Evolutionary conservation across 345 rosid species (phyloP).

Genomic region (Ailanthus altissimus): DNA sequence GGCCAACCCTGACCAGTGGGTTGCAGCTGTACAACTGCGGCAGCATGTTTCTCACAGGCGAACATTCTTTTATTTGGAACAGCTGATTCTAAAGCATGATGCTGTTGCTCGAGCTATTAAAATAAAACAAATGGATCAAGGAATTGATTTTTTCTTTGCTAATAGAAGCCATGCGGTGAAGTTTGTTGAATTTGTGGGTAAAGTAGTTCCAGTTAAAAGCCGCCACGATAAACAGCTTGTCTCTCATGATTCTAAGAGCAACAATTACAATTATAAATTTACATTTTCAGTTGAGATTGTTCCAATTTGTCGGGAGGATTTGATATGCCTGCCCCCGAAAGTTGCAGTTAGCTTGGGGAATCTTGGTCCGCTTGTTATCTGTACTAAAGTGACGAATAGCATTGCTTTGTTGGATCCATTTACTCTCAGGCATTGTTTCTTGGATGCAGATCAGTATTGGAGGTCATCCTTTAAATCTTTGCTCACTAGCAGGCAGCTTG

Average conservation of each 20-base stretch:
- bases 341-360: slow-evolving; percentile 35
- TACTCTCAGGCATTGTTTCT: slow-evolving; percentile 19
- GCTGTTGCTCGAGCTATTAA: slow-evolving; percentile 20
- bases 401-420: slow-evolving; percentile 21
- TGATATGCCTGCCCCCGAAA: slow-evolving; percentile 37
- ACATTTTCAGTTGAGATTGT: slow-evolving; percentile 21
- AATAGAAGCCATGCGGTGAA: slow-evolving; percentile 23
- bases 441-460: slow-evolving; percentile 25
- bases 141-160: slow-evolving; percentile 21
- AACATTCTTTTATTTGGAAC: slow-evolving; percentile 21
- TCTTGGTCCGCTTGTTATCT: slow-evolving; percentile 25
- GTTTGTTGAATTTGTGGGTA: slow-evolving; percentile 24
- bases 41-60: slow-evolving; percentile 23
- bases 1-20: slow-evolving; percentile 27
- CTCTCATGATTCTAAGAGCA: slow-evolving; percentile 26
- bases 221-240: slow-evolving; percentile 24
- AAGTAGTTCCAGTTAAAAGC: slow-evolving; percentile 16
- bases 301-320: slow-evolving; percentile 43
- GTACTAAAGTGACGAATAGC: slow-evolving; percentile 21
- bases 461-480: slow-evolving; percentile 20
- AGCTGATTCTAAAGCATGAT: slow-evolving; percentile 21
- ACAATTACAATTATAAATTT: slow-evolving; percentile 22
- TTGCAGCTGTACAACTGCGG: slow-evolving; percentile 17
- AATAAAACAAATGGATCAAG: slow-evolving; percentile 21
- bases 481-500: slow-evolving; percentile 26